A percentile compares a stretch with the other conserved stretches of the same genome.
phyloP scores from a whole-genome alignment of 768 basidiomycete genomes.

The Amanita fuliginea region DNA sequence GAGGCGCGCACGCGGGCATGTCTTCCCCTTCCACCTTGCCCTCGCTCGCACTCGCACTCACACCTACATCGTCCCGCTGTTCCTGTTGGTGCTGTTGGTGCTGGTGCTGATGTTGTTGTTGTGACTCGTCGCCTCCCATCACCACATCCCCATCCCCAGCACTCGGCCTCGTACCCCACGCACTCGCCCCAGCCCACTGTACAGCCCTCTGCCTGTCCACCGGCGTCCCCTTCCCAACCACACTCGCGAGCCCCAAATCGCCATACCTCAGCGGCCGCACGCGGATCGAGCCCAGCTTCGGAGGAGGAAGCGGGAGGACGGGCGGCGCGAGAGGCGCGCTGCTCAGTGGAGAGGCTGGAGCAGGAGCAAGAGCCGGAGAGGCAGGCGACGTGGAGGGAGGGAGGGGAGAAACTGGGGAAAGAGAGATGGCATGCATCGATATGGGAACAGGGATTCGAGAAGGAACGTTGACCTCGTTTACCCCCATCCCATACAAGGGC shows the following conservation, averaged over 20 bases:
- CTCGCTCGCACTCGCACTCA: too few species aligned
- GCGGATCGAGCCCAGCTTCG: conserved; percentile 20
- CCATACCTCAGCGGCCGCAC: conserved; percentile 17
- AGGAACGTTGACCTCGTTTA: not conserved
- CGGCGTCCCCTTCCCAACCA: conserved; percentile 26
- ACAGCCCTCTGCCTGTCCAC: conserved; percentile 17
- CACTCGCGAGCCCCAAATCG: conserved; percentile 15
- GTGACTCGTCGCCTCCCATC: not conserved
- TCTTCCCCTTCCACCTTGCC: too few species aligned
- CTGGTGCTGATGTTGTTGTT: not conserved
- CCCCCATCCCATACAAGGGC: not conserved
- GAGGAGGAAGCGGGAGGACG: conserved; percentile 23
- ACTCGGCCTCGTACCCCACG: not conserved
- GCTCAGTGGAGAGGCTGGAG: not conserved
- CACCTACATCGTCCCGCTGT: too few species aligned
- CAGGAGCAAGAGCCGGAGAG: not conserved
- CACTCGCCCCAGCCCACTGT: conserved; percentile 16
- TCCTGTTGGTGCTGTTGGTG: not conserved
- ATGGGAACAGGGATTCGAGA: not conserved
- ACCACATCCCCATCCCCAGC: conserved; percentile 2
- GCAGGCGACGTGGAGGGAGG: conserved; percentile 8
- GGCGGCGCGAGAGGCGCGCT: conserved; percentile 10
- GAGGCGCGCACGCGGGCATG: too few species aligned
- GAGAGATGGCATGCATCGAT: not conserved
- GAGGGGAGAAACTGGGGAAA: conserved; percentile 7